Conservation (phyloP, 2,329 filamentous ascomycete genomes). For the Fusarium transvaalense region DNA sequence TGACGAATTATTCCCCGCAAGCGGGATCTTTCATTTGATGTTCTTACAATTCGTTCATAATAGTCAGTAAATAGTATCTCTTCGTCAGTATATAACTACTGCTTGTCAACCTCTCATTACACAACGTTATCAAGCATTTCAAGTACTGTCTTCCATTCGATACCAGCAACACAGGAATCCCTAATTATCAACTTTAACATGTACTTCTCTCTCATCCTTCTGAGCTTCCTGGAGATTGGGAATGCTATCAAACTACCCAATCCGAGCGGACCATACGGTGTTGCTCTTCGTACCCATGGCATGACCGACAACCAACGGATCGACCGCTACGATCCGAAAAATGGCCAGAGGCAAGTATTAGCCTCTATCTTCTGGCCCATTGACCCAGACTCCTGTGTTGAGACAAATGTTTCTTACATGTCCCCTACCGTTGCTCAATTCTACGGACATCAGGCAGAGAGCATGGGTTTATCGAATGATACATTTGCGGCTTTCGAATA, state of each 20-base stretch:
- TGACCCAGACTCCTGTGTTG: slow-evolving; percentile 40
- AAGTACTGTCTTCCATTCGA: too few relatives aligned
- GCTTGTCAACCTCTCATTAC: background rate
- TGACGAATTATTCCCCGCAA: background rate
- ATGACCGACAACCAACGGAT: slow-evolving; percentile 51
- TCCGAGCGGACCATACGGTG: slow-evolving; percentile 49
- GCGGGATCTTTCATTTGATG: background rate
- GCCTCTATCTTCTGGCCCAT: slow-evolving; percentile 52
- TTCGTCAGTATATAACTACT: slow-evolving; percentile 1
- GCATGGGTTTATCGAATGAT: slow-evolving; percentile 49
- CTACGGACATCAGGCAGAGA: slow-evolving; percentile 47
- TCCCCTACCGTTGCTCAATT: slow-evolving; percentile 49
- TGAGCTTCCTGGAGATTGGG: slow-evolving; percentile 29
- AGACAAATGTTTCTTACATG: slow-evolving; percentile 50
- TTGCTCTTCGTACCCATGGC: slow-evolving; percentile 43
- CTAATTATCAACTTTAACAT: slow-evolving; percentile 9
- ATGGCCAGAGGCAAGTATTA: slow-evolving; percentile 47
- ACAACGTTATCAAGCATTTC: background rate
- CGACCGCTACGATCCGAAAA: slow-evolving; percentile 49
- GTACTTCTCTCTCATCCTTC: slow-evolving; percentile 31
- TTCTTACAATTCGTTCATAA: too few relatives aligned
- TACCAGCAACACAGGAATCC: accelerated
- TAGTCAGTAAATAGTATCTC: background rate
- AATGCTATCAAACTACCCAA: slow-evolving; percentile 48
- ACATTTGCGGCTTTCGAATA: slow-evolving; percentile 49